Percentiles rank a stretch among this genome's conserved stretches.
Evolutionary conservation across 2,329 filamentous ascomycete genomes (phyloP).

Genomic region (Ramichloridium luteum): DNA sequence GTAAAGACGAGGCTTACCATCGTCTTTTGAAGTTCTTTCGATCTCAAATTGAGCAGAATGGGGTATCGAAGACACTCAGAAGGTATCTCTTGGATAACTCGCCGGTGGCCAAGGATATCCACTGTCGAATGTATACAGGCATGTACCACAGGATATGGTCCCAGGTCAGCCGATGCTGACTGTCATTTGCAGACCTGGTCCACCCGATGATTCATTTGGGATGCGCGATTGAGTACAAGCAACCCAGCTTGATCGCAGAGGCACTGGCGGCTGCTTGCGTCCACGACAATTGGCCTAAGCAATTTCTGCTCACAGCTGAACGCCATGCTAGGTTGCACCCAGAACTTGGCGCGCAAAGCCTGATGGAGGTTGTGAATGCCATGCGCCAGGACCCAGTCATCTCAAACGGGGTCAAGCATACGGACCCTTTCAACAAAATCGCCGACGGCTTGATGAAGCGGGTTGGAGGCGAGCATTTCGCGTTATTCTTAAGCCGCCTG

Average conservation of each 20-base stretch:
- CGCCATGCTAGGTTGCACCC: conserved; percentile 1
- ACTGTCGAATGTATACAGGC: too few species aligned
- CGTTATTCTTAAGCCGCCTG: conserved; percentile 2
- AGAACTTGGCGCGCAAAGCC: not conserved
- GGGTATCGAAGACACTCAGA: too few species aligned
- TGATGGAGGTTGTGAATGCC: not conserved
- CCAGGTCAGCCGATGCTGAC: too few species aligned
- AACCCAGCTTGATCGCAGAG: conserved; percentile 3
- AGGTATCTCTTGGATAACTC: too few species aligned
- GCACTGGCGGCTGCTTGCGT: conserved; percentile 4
- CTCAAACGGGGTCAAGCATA: conserved; percentile 2
- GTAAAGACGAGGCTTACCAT: too few species aligned
- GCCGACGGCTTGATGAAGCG: conserved; percentile 6
- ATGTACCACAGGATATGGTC: too few species aligned
- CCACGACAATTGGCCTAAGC: conserved; percentile 4
- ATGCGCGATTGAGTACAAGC: conserved; percentile 3
- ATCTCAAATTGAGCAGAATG: too few species aligned
- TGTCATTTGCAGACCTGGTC: conserved; percentile 4
- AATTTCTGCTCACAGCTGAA: conserved; percentile 2
- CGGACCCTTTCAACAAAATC: conserved; percentile 5
- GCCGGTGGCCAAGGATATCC: too few species aligned
- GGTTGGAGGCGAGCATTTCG: conserved; percentile 2
- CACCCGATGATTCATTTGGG: conserved; percentile 6
- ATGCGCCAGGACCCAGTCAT: conserved; percentile 4
- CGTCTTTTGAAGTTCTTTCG: too few species aligned